Conservation (phyloP, 257 asterid genomes). For the Solanum pennellii region DNA sequence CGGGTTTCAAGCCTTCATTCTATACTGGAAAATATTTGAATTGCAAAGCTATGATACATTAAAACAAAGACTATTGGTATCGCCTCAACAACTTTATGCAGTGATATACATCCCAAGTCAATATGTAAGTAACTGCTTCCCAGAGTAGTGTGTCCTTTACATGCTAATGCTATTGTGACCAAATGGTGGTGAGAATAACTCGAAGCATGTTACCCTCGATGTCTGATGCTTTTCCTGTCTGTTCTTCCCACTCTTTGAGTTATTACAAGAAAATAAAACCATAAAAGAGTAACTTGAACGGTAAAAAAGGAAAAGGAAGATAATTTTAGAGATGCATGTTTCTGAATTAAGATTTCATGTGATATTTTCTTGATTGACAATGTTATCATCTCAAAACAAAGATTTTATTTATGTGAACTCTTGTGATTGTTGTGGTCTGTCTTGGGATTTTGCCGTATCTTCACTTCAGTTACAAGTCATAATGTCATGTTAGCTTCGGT, state of each 20-base stretch:
- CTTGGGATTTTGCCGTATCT: not conserved
- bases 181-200: not conserved
- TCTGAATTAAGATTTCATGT: not conserved
- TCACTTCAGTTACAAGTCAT: not conserved
- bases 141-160: not conserved
- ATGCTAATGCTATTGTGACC: not conserved
- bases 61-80: not conserved
- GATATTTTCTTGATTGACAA: not conserved
- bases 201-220: not conserved
- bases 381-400: not conserved
- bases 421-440: not conserved
- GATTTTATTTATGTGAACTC: not conserved
- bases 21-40: slow-evolving; percentile 53
- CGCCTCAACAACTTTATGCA: not conserved
- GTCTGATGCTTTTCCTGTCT: not conserved
- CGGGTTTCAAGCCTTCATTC: slow-evolving; percentile 66
- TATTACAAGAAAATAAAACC: not conserved
- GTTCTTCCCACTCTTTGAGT: not conserved
- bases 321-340: not conserved
- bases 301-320: not conserved
- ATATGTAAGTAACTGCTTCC: not conserved
- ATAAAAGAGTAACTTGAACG: not conserved
- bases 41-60: not conserved
- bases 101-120: not conserved
- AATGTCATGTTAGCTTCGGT: not conserved